Evolutionary conservation across 441 rosid species (phyloP).

Genomic region (Eugenia klotzschiana): DNA sequence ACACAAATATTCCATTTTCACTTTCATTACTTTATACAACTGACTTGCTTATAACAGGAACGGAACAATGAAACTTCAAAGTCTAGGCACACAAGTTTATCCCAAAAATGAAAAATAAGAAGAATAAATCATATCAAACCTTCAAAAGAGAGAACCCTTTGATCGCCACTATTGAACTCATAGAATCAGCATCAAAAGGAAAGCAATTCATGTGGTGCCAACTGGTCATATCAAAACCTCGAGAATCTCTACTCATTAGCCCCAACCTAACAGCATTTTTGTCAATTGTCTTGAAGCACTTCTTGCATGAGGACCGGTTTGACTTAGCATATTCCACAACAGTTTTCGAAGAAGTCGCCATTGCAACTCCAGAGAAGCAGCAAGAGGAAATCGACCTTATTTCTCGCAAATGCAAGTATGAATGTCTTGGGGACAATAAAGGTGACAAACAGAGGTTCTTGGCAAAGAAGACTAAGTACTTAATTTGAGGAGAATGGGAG

Average conservation of each 20-base stretch:
- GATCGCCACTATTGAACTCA: constrained; percentile 28
- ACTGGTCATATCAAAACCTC: constrained; percentile 57
- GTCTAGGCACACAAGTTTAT: neutral
- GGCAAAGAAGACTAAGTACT: neutral
- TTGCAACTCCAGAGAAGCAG: neutral
- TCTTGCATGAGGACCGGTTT: constrained; percentile 61
- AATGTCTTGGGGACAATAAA: neutral
- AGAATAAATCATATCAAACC: constrained; percentile 19
- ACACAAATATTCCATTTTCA: neutral
- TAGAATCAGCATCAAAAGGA: constrained; percentile 13
- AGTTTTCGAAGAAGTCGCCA: constrained; percentile 21
- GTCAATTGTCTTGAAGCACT: constrained; percentile 39
- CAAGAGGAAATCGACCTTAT: neutral
- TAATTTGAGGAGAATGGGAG: neutral
- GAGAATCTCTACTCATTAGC: constrained; percentile 36
- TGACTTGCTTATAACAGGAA: neutral
- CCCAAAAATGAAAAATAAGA: neutral
- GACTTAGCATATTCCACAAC: constrained; percentile 78
- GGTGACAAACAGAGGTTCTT: neutral
- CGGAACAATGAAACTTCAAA: neutral
- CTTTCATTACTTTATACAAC: neutral
- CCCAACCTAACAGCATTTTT: constrained; percentile 53
- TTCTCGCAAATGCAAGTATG: neutral
- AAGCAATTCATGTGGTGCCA: constrained; percentile 75
- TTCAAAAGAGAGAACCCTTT: constrained; percentile 44